Evolutionary conservation across 1,139 yeast species (phyloP), one percentile per base, ranked within the genome.

Genomic region (Pichia kudriavzevii): DNA sequence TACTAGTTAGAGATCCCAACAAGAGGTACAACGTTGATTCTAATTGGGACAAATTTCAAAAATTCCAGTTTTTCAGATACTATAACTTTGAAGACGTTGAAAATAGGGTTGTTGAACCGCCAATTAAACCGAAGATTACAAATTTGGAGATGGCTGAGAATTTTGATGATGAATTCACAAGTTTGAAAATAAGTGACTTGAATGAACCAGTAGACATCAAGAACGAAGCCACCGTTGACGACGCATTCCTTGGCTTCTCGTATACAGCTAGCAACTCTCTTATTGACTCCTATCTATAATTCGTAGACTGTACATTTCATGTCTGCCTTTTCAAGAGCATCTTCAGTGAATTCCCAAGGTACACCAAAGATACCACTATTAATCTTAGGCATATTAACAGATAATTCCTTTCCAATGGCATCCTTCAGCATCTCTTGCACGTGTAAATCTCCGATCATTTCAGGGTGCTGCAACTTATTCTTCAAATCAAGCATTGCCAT

Each of bases 141-240:
- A 83, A 87, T 50, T 88, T 94, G 11, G 75, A 45, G 20, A 62
- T 83, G 45, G 97, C 97, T 0, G 97, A 88, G 56, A 91, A 91
- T 56, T 91, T 91, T 55, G 93, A 88, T 50, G 56, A 66, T 9
- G 87, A 81, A 48, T 91, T 87, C 57, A 88, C 96, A 0, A 75
- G 71, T 20, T 75, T 84, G 84, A 51, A 41, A 30, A 22, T 56
- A 22, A 46, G 45, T 26, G 35, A 28, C 22, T 26, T 40, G 17
- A 21, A 34, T 4, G 44, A 32, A 14, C 24, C 25, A 16, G n/a
- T 15, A 2, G 18, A 14, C 0, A 26, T 15, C 8, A 16, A 7
- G 2, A 22, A 14, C 5, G 21, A 28, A 9, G 13, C 18, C 14
- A 22, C 25, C 7, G 25, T 38, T 14, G 31, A 40, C 11, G 62